These are phyloP conservation scores for Pichia thaimueangensis DNA, from an alignment of 805 yeast species.

Conservation along the genomic window DNA sequence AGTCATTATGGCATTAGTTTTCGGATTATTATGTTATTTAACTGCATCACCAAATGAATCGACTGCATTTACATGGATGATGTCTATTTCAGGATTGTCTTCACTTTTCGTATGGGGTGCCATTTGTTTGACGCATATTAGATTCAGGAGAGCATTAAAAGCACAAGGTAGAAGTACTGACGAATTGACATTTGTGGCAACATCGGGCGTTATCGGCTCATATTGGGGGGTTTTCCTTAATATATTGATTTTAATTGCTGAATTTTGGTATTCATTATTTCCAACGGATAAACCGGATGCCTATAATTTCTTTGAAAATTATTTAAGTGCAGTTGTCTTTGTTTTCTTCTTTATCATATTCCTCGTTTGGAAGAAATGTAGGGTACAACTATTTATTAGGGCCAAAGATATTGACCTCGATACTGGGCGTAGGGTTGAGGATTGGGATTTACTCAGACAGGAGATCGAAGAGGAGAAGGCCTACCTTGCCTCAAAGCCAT, in stretches of 20 bases:
- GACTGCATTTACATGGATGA: conserved; percentile 64
- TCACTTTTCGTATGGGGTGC: conserved; percentile 80
- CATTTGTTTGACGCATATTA: conserved; percentile 58
- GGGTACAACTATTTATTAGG: conserved; percentile 39
- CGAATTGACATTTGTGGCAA: conserved; percentile 63
- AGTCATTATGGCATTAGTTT: conserved; percentile 41
- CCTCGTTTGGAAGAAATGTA: conserved; percentile 34
- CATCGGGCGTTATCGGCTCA: conserved; percentile 65
- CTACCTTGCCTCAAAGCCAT: conserved; percentile 38
- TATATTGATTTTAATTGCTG: conserved; percentile 58
- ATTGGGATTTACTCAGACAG: conserved; percentile 48
- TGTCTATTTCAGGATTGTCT: conserved; percentile 71
- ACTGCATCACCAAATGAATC: conserved; percentile 53
- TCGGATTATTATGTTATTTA: conserved; percentile 57
- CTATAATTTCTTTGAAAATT: conserved; percentile 54
- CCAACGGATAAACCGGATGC: conserved; percentile 59
- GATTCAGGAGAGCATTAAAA: conserved; percentile 62
- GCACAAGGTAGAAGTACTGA: conserved; percentile 62
- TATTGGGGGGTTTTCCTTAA: conserved; percentile 53
- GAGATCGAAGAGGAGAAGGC: conserved; percentile 55
- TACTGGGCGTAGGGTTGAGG: conserved; percentile 57
- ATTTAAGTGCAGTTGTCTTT: conserved; percentile 59
- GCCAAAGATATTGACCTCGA: conserved; percentile 51
- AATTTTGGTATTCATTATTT: conserved; percentile 77
- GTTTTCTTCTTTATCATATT: conserved; percentile 38